Percentiles rank a stretch among this genome's conserved stretches.
These are phyloP conservation scores for Seiridium cupressi DNA, from an alignment of 2,329 filamentous ascomycete species.

Conservation along the genomic window DNA sequence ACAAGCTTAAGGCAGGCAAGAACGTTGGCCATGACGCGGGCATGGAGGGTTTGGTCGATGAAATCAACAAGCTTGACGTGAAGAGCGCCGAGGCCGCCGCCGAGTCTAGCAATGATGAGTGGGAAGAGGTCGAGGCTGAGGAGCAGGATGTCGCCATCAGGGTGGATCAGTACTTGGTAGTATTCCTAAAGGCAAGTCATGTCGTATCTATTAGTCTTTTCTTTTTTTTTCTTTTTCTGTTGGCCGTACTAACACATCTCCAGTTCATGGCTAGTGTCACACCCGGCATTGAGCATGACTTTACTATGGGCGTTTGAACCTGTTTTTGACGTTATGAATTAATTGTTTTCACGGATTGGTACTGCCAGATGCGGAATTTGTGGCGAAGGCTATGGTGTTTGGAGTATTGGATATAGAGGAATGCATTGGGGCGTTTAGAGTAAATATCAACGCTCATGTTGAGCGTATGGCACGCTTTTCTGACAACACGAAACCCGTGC, in stretches of 20 bases:
- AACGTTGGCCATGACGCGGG: slow-evolving; percentile 50
- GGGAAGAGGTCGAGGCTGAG: slow-evolving; percentile 66
- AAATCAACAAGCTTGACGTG: slow-evolving; percentile 66
- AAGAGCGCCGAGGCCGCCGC: slow-evolving; percentile 47
- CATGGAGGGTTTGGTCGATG: slow-evolving; percentile 84
- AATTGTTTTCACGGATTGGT: neutral
- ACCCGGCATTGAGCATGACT: slow-evolving; percentile 95
- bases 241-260: slow-evolving; percentile 20
- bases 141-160: slow-evolving; percentile 76
- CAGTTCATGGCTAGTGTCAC: slow-evolving; percentile 85
- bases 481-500: neutral
- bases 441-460: neutral
- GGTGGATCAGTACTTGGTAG: slow-evolving; percentile 85
- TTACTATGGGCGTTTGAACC: slow-evolving; percentile 85
- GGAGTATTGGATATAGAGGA: neutral
- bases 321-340: neutral
- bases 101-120: slow-evolving; percentile 56
- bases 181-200: slow-evolving; percentile 73
- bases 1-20: slow-evolving; percentile 70
- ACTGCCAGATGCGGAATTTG: no score
- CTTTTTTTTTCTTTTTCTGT: neutral
- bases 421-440: neutral
- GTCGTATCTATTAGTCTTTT: neutral
- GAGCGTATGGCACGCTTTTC: neutral
- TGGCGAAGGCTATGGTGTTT: neutral